phyloP scores from a whole-genome alignment of 805 yeast genomes.

The Suhomyces kilbournensis region DNA sequence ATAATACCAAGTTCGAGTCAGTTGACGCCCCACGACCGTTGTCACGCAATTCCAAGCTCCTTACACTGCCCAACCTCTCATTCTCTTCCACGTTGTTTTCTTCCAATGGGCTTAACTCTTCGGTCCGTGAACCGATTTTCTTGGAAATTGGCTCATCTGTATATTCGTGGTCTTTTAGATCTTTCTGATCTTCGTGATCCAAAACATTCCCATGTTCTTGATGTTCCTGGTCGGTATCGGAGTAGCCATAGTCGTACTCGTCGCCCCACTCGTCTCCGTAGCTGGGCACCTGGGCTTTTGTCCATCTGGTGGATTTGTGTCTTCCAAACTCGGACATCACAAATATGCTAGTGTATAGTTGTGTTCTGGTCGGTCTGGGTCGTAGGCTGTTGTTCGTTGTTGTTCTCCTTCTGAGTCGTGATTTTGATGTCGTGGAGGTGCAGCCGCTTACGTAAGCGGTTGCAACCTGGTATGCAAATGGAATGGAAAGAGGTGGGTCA shows the following conservation, averaged over 20 bases:
- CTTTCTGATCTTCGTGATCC: background rate
- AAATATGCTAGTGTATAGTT: too few relatives aligned
- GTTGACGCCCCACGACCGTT: background rate
- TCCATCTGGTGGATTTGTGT: conserved; percentile 45
- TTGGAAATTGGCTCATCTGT: background rate
- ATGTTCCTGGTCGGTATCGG: background rate
- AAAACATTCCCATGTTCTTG: background rate
- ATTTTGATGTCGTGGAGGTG: background rate
- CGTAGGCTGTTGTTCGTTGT: background rate
- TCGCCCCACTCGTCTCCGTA: conserved; percentile 44
- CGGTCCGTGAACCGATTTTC: background rate
- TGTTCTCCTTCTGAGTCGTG: background rate
- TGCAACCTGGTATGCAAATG: too few relatives aligned
- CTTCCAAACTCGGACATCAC: conserved; percentile 36
- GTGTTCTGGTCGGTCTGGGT: too few relatives aligned
- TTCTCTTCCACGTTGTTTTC: background rate
- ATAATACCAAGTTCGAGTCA: conserved; percentile 25
- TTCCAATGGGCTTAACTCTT: background rate
- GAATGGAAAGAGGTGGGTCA: too few relatives aligned
- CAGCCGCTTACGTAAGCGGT: background rate
- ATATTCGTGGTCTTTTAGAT: background rate
- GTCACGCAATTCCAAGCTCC: background rate
- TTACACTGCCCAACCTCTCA: background rate
- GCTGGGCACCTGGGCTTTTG: conserved; percentile 38
- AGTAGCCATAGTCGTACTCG: conserved; percentile 8